These are phyloP conservation scores for Heliamphora exappendiculata DNA, from an alignment of 148 eudicot species.

Conservation along the genomic window DNA sequence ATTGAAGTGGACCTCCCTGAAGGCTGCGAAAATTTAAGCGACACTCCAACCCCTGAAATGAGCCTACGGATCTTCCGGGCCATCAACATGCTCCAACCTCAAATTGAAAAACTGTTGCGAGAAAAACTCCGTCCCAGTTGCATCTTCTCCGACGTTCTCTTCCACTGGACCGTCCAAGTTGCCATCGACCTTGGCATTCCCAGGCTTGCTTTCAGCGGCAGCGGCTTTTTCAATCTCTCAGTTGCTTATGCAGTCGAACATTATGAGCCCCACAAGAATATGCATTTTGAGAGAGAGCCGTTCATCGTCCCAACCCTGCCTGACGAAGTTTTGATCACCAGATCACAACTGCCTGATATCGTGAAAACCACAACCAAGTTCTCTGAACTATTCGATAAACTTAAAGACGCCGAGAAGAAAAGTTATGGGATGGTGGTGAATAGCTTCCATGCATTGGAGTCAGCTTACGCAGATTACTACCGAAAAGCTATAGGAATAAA, in stretches of 20 bases:
- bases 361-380: slow-evolving; percentile 31
- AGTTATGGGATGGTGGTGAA: slow-evolving; percentile 50
- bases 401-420: slow-evolving; percentile 34
- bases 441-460: slow-evolving; percentile 44
- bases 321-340: slow-evolving; percentile 23
- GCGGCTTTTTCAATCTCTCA: slow-evolving; percentile 40
- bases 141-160: slow-evolving; percentile 43
- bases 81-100: slow-evolving; percentile 37
- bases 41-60: slow-evolving; percentile 34
- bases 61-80: slow-evolving; percentile 33
- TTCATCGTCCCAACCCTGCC: slow-evolving; percentile 36
- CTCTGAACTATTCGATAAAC: slow-evolving; percentile 32
- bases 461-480: slow-evolving; percentile 36
- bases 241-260: slow-evolving; percentile 25
- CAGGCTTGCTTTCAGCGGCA: slow-evolving; percentile 44
- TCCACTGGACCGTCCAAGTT: slow-evolving; percentile 45
- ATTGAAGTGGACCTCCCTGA: slow-evolving; percentile 33
- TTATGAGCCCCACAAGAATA: slow-evolving; percentile 21
- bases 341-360: slow-evolving; percentile 46
- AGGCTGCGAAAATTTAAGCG: slow-evolving; percentile 41
- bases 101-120: slow-evolving; percentile 26
- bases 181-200: slow-evolving; percentile 28
- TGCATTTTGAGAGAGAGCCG: slow-evolving; percentile 25
- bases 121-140: slow-evolving; percentile 24
- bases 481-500: slow-evolving; percentile 27